Base-by-base conservation (phyloP, 495 filamentous ascomycete genomes). In the Aspergillus campestris region DNA sequence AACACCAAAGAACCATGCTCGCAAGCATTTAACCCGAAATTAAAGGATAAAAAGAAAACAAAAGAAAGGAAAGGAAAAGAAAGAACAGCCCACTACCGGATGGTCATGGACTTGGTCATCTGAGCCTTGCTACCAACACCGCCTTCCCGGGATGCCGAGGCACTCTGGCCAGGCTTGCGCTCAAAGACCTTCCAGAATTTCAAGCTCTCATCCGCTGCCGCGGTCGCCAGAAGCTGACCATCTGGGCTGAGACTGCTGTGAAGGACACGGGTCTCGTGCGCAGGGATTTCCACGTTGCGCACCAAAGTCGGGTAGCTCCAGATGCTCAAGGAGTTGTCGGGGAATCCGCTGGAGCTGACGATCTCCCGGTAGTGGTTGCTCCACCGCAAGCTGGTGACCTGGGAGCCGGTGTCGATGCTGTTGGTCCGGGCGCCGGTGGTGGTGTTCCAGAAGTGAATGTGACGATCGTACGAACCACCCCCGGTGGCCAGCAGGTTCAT, bases 181-280 rank as follows among this genome's bases (percentile, higher is more conserved):
- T 98, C 92, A 55, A 98, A 98, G 51, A 97, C 70, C 81, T 97
- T 98, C 92, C 92, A 99, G 78, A 99, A 99, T 67, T 99, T 99
- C 62, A 99, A 74, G 60, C 81, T 89, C 77, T 99, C 92, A 59
- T 99, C 92, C 12, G 89, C 89, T 45, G 89, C 87, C 34, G 92
- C 89, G 18, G 92, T 97, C 38, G 94, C 92, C 12, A 99, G 79
- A 74, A 94, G 94, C 72, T 96, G 90, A 30, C 92, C 94, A 58
- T 97, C 94, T 2, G 92, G 94, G 65, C 88, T 95, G 44, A 99
- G 74, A 56, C 83, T 88, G 70, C 85, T 90, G 77, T 97, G 92
- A 40, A 99, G 75, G 34, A 99, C 90, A 53, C 92, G 75, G 50
- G 88, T 94, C 76, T 99, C 92, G 61, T 99, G 92, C n/a, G 94